Evolutionary conservation across 2,329 filamentous ascomycete genomes (phyloP), one percentile per base, ranked within the genome.

Genomic region (Hypoxylon sp.): DNA sequence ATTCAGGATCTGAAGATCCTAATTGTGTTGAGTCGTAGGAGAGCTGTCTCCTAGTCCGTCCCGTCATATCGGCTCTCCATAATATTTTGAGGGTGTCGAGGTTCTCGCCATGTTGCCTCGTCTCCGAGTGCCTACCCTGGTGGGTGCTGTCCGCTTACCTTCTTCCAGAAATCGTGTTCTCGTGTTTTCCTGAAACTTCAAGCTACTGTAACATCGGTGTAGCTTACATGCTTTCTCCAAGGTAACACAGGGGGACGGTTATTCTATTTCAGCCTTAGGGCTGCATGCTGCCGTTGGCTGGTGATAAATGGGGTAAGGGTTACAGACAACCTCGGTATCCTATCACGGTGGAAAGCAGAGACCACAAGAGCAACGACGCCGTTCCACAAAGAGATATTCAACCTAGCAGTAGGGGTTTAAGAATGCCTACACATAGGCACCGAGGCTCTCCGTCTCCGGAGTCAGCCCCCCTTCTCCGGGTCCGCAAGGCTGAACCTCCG

Each of bases 71-170:
- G 20, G 6, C 37, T 56, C n/a, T 20, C 28, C 19, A 41, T n/a
- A 7, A 26, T 20, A 20, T 24, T n/a, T n/a, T 15, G 22, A 15
- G 22, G 22, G 22, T 15, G 28, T 28, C n/a, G 55, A 24, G 34
- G 53, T 17, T 20, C 32, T 24, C 11, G n/a, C 19, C 30, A 26
- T 39, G 39, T 50, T 22, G 57, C 55, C 44, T 58, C 28, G 57
- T 58, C 44, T 58, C 46, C 57, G 46, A 26, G 24, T 32, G 20
- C 34, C 28, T n/a, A 58, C 46, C 53, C 51, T 28, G 39, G 52
- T 41, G 32, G 22, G n/a, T 26, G n/a, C 22, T 22, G 43, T 24
- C 32, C 17, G 28, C 28, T 11, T 28, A 10, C 24, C 44, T 28
- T 4, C 20, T 50, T 47, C 44, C 41, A 37, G 51, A 51, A 43